Conservation (phyloP, 2,329 filamentous ascomycete species). For the Elsinoe necatrix region DNA sequence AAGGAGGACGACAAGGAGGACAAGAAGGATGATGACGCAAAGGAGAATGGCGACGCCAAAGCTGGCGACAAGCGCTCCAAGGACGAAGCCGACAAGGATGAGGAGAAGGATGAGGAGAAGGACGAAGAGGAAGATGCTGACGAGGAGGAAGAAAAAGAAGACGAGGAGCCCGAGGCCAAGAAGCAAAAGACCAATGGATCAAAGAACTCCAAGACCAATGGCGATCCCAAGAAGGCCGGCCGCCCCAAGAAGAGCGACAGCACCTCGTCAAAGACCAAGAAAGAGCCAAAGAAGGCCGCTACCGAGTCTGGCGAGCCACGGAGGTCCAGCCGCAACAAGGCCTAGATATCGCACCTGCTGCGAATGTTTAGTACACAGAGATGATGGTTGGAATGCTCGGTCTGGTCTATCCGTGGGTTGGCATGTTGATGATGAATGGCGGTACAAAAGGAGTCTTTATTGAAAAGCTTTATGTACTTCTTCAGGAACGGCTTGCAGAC, state of each 20-base stretch:
- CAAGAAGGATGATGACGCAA: conserved; percentile 21
- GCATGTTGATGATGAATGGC: neutral
- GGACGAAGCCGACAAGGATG: conserved; percentile 18
- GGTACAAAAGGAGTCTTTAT: neutral
- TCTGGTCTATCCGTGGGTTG: neutral
- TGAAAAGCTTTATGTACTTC: conserved; percentile 2
- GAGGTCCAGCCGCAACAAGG: conserved; percentile 36
- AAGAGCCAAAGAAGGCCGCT: conserved; percentile 41
- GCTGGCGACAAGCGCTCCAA: conserved; percentile 20
- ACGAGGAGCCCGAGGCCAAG: conserved; percentile 24
- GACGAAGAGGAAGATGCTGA: conserved; percentile 27
- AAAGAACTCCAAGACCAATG: conserved; percentile 29
- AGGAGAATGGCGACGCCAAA: conserved; percentile 22
- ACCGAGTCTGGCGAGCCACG: conserved; percentile 42
- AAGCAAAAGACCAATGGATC: conserved; percentile 30
- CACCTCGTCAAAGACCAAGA: conserved; percentile 33
- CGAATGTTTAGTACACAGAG: neutral
- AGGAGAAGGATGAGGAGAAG: conserved; percentile 24
- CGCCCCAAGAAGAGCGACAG: conserved; percentile 34
- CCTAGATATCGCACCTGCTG: neutral
- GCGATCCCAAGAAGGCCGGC: conserved; percentile 35
- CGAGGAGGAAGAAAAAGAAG: conserved; percentile 22
- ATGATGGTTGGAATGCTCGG: neutral
- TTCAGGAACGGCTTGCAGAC: neutral
- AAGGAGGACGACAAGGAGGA: conserved; percentile 19